Conservation (phyloP, 257 asterid genomes). For the Galeopsis tetrahit region DNA sequence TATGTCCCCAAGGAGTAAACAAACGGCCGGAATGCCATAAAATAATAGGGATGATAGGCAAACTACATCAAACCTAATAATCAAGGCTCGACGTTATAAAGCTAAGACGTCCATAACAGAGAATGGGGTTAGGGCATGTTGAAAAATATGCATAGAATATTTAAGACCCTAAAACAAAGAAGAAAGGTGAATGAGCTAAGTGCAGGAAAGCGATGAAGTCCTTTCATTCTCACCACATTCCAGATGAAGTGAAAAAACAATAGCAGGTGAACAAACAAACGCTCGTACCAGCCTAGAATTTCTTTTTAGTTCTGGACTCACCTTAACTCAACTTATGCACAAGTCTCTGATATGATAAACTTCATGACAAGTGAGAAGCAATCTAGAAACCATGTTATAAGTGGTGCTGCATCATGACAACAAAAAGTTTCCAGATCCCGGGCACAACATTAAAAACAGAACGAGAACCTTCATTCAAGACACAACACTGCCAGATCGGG, state of each 20-base stretch:
- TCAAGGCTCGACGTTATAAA: background rate
- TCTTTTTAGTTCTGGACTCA: conserved; percentile 8
- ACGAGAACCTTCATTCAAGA: conserved; percentile 36
- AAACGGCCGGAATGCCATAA: background rate
- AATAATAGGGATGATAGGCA: background rate
- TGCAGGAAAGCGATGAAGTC: background rate
- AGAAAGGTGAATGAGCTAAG: background rate
- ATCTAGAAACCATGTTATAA: conserved; percentile 9
- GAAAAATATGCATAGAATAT: background rate
- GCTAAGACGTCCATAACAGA: background rate
- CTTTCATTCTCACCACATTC: background rate
- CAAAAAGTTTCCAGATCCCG: conserved; percentile 25
- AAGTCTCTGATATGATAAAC: conserved; percentile 35
- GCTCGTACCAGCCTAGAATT: conserved; percentile 9
- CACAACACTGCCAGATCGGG: conserved; percentile 33
- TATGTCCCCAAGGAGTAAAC: background rate
- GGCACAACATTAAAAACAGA: conserved; percentile 31
- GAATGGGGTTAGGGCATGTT: background rate
- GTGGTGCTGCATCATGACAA: conserved; percentile 25
- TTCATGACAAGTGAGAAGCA: conserved; percentile 26
- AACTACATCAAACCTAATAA: background rate
- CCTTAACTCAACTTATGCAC: conserved; percentile 29
- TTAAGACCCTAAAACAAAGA: conserved; percentile 1
- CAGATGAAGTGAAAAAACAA: background rate
- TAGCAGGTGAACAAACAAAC: background rate